Evolutionary conservation across 768 basidiomycete species (phyloP), one percentile per base, ranked within the genome.

Genomic region (Paxillus rubicundulus): DNA sequence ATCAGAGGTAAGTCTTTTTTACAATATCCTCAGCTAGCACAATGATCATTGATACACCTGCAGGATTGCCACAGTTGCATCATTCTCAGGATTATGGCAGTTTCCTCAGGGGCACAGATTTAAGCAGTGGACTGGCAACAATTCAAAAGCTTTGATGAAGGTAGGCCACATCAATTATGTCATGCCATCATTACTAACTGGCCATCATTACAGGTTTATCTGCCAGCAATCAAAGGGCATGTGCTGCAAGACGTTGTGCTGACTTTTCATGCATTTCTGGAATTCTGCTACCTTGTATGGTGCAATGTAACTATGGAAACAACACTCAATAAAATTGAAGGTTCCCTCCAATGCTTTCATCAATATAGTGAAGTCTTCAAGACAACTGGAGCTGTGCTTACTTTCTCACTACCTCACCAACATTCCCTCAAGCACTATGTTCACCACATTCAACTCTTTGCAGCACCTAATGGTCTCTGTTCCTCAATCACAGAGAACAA

Each of bases 101-200:
- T n/a, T n/a, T n/a, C n/a, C n/a, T n/a, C n/a, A n/a, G n/a, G n/a
- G n/a, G n/a, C n/a, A n/a, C n/a, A 50, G 57, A 0, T 74, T 73
- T 47, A 68, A 69, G 17, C 73, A 74, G 27, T 75, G 74, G 74
- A 75, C 72, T 0, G 65, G 72, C 4, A 53, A 74, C 34, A 67
- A 75, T 21, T 74, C 68, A 2, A 75, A 75, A 28, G 70, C 62
- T 0, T 48, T 74, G 5, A 74, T 74, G 70, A 74, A 74, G 65
- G 71, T 53, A n/a, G 9, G n/a, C 38, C 38, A 47, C 33, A 1
- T 14, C 20, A 2, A 47, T 27, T 40, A 30, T 9, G 28, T 30
- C 9, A 9, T 30, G 28, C 28, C 9, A 40, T 34, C n/a, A 27
- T 13, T 32, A 40, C 7, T 5, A 38, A 32, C 46, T 52, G 4